A percentile compares a stretch with the other conserved stretches of the same genome.
These are phyloP conservation scores for Tolypocladium cylindrosporum DNA, from an alignment of 2,329 filamentous ascomycete species.

Conservation along the genomic window DNA sequence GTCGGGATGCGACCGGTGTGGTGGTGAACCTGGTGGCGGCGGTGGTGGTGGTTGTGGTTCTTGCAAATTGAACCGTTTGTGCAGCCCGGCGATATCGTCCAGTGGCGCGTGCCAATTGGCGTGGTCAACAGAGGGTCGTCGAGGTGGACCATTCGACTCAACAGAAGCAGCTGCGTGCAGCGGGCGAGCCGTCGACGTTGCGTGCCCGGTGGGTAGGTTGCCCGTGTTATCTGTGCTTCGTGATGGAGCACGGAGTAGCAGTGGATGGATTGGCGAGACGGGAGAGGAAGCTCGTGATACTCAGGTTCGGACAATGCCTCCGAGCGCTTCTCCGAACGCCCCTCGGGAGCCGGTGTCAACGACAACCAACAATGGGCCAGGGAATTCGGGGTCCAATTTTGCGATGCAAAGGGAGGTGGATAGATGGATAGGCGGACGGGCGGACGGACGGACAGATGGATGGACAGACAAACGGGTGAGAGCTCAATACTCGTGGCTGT, in stretches of 20 bases:
- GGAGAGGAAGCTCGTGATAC: neutral
- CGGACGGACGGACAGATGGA: neutral
- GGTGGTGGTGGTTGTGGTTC: neutral
- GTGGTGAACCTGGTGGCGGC: neutral
- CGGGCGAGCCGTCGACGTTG: slow-evolving; percentile 1
- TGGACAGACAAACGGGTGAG: neutral
- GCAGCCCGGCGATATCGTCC: neutral
- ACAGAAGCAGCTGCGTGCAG: neutral
- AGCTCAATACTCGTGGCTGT: neutral
- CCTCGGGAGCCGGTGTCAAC: neutral
- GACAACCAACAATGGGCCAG: neutral
- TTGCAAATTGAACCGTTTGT: neutral
- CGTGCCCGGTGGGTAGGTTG: neutral
- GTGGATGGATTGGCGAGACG: neutral
- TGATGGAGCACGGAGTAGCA: neutral
- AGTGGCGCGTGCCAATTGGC: neutral
- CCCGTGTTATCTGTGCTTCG: no score
- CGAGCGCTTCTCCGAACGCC: neutral
- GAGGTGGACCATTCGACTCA: neutral
- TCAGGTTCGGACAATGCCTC: neutral
- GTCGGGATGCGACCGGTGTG: neutral
- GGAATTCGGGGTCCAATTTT: neutral
- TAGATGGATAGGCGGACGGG: no score
- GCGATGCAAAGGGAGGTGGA: neutral
- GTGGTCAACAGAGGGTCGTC: neutral